Evolutionary conservation across 1,284 basidiomycete genomes (phyloP).

Genomic region (Naganishia liquefaciens): DNA sequence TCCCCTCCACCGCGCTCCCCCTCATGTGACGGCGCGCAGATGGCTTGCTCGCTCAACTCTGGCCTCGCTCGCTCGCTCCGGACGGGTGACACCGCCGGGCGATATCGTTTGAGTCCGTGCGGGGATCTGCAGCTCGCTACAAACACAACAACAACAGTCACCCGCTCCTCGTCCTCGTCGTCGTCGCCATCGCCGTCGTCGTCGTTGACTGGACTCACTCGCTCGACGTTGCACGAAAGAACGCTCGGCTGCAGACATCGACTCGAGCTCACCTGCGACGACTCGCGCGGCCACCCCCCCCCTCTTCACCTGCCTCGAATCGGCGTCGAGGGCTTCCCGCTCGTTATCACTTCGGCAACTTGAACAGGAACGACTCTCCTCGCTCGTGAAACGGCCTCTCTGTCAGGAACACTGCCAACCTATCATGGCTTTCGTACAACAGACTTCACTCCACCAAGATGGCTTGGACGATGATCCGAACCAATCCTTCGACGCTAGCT

Average conservation of each 20-base stretch:
- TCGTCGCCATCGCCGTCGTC: neutral
- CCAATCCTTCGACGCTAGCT: constrained; percentile 25
- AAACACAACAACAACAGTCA: constrained; percentile 10
- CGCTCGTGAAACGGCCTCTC: no score
- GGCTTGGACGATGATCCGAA: constrained; percentile 21
- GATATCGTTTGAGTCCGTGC: neutral
- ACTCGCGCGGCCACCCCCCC: no score
- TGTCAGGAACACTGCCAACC: no score
- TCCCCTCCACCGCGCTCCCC: neutral
- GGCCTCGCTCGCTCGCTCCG: neutral
- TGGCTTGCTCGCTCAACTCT: neutral
- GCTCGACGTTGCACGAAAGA: no score
- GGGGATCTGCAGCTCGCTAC: neutral
- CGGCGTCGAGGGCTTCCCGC: no score
- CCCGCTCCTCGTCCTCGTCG: neutral
- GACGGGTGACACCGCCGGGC: neutral
- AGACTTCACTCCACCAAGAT: constrained; percentile 4
- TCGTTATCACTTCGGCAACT: no score
- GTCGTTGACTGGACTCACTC: neutral
- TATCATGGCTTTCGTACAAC: constrained; percentile 15
- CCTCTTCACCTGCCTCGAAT: no score
- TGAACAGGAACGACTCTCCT: no score
- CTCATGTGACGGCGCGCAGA: neutral
- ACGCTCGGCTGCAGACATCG: no score
- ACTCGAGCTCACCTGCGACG: no score